Evolutionary conservation across 257 asterid species (phyloP).

Genomic region (Nicotiana obtusifolia): DNA sequence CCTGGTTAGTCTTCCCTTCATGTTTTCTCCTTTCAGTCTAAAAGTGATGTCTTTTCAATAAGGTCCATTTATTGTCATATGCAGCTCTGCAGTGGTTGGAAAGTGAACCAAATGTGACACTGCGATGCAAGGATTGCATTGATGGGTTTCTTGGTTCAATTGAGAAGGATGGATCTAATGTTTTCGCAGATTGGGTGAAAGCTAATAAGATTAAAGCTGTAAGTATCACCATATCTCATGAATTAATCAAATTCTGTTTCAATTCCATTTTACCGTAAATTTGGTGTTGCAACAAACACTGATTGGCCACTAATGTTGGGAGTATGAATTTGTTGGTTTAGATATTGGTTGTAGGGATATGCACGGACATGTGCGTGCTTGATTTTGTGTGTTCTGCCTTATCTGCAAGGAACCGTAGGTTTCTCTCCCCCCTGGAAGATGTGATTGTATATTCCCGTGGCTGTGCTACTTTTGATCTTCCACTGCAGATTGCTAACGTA

Average conservation of each 20-base stretch:
- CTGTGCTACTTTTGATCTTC: conserved; percentile 86
- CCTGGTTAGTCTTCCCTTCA: conserved; percentile 42
- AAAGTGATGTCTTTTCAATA: not conserved
- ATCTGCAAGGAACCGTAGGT: conserved; percentile 70
- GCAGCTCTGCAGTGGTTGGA: conserved; percentile 86
- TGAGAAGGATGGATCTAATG: conserved; percentile 82
- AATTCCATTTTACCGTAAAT: not conserved
- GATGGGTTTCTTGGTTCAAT: conserved; percentile 81
- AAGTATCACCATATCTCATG: conserved; percentile 20
- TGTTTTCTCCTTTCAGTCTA: not conserved
- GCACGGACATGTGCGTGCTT: conserved; percentile 85
- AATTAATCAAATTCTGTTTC: not conserved
- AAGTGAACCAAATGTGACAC: conserved; percentile 65
- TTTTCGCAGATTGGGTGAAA: conserved; percentile 83
- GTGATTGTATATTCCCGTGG: conserved; percentile 76
- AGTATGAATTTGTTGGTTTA: conserved; percentile 18
- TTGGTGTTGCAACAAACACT: not conserved
- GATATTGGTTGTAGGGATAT: conserved; percentile 83
- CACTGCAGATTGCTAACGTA: conserved; percentile 46
- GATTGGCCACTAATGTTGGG: not conserved
- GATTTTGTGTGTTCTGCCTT: conserved; percentile 75
- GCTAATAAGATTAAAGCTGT: conserved; percentile 59
- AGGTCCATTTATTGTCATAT: conserved; percentile 17
- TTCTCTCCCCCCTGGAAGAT: conserved; percentile 64
- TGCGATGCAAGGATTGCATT: conserved; percentile 74